Base-by-base conservation (phyloP, 192 early-diverging fungal species). In the Entrophospora sp. region DNA sequence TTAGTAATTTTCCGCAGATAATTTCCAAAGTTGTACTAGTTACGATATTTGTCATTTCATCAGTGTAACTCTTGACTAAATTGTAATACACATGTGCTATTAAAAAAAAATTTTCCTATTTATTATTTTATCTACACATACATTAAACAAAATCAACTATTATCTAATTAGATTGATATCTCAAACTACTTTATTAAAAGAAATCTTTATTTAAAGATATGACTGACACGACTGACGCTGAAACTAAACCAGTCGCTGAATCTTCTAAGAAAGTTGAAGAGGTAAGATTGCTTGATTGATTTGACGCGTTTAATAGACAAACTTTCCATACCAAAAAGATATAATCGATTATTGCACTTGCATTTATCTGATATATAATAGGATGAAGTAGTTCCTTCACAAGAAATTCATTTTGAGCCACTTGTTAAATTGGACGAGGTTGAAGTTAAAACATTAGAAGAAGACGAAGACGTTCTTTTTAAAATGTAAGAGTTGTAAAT, bases 321-420 rank as follows among this genome's bases (percentile, higher is more conserved):
- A 9, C 8, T 40, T 48, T 48, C 45, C 18, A 18, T 9, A 5
- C n/a, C n/a, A n/a, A n/a, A n/a, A n/a, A n/a, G n/a, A n/a, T n/a
- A n/a, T n/a, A n/a, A n/a, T n/a, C n/a, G n/a, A n/a, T n/a, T n/a
- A n/a, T n/a, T n/a, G n/a, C n/a, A n/a, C n/a, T n/a, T n/a, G n/a
- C n/a, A n/a, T n/a, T n/a, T n/a, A n/a, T n/a, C n/a, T n/a, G n/a
- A n/a, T n/a, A n/a, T n/a, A n/a, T n/a, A 46, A 45, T 70, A 67
- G 69, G 71, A 83, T 75, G 94, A 94, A 69, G 91, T 92, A 70
- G 85, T 83, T 51, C 89, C 81, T 28, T 92, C 87, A 57, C 79
- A 83, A 51, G 93, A 97, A 38, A 87, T 96, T 56, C 90, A 96
- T 76, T 97, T 99, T 79, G 93, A 96, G 72, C 96, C 96, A 35